phyloP scores from a whole-genome alignment of 805 yeast species.

The Pichia pseudocactophila region DNA sequence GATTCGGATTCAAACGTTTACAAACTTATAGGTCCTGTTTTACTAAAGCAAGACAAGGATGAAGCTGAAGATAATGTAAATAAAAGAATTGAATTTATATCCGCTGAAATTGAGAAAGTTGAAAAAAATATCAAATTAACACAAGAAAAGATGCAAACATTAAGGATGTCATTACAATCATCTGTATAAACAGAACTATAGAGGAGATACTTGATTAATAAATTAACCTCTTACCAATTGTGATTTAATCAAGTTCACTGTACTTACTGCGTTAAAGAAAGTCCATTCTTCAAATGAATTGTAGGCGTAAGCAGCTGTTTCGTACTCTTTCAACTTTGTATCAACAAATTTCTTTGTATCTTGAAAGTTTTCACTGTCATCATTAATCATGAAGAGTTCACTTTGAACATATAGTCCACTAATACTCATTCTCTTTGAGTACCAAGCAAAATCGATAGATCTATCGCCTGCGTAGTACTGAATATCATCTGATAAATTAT shows the following conservation, averaged over 20 bases:
- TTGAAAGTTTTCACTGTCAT: constrained; percentile 43
- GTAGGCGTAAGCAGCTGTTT: constrained; percentile 50
- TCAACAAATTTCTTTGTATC: constrained; percentile 61
- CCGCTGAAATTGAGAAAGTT: constrained; percentile 66
- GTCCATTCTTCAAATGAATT: constrained; percentile 68
- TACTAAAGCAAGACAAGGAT: constrained; percentile 75
- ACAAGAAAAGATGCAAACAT: constrained; percentile 47
- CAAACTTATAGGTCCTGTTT: constrained; percentile 86
- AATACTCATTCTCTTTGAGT: constrained; percentile 69
- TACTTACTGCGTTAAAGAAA: constrained; percentile 54
- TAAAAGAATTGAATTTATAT: constrained; percentile 84
- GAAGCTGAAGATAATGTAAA: constrained; percentile 82
- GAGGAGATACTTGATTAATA: background rate
- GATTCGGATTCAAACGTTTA: constrained; percentile 67
- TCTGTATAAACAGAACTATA: background rate
- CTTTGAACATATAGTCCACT: constrained; percentile 62
- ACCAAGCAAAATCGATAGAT: constrained; percentile 85
- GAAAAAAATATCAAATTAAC: constrained; percentile 57
- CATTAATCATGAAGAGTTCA: constrained; percentile 76
- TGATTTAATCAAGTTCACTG: constrained; percentile 60
- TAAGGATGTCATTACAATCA: constrained; percentile 37
- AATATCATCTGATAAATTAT: constrained; percentile 73
- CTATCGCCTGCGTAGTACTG: constrained; percentile 70
- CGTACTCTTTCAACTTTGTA: constrained; percentile 45
- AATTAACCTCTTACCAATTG: constrained; percentile 54